Base-by-base conservation (phyloP, 2,329 filamentous ascomycete species). In the Nemania diffusa region DNA sequence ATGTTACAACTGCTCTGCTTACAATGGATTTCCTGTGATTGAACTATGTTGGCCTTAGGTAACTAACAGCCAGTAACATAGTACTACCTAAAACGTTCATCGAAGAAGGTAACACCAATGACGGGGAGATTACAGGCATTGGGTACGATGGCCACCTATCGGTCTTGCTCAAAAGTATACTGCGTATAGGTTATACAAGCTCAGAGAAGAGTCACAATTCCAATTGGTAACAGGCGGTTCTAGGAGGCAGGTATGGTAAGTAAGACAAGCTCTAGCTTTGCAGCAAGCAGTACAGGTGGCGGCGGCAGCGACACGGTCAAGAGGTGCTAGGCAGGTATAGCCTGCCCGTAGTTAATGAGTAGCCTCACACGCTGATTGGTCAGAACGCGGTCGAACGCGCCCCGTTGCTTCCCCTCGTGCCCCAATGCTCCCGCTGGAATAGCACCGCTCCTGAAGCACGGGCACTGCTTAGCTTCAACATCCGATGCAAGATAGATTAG, bases 351-450 rank as follows among this genome's bases (percentile, higher is more conserved):
- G 48, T 52, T 32, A 51, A 59, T 59, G 37, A 56, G 8, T 24
- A 40, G 48, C 20, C 37, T 27, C 32, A 20, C 34, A 52, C 24
- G 44, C 26, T 66, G 65, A 67, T 67, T 67, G 65, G 65, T 27
- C 20, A 26, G 34, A 51, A 61, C 65, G 61, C 65, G 61, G 17
- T 60, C 7, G 34, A 64, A 62, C 64, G 64, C 64, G 64, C 64
- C 46, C 56, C 20, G 44, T 42, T 20, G 53, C 55, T 27, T 58
- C 2, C 62, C 44, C 53, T 46, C 27, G 26, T 40, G 15, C 52
- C 34, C 52, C 17, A 24, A 9, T 26, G 29, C 52, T 27, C 24
- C 51, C 52, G 34, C 52, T 27, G 15, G 52, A 26, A 37, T 3
- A 55, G 46, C 50, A 52, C 27, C 3, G 27, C 46, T 42, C 46